Evolutionary conservation across 306 rosid genomes (phyloP).

Genomic region (Betula pendula): DNA sequence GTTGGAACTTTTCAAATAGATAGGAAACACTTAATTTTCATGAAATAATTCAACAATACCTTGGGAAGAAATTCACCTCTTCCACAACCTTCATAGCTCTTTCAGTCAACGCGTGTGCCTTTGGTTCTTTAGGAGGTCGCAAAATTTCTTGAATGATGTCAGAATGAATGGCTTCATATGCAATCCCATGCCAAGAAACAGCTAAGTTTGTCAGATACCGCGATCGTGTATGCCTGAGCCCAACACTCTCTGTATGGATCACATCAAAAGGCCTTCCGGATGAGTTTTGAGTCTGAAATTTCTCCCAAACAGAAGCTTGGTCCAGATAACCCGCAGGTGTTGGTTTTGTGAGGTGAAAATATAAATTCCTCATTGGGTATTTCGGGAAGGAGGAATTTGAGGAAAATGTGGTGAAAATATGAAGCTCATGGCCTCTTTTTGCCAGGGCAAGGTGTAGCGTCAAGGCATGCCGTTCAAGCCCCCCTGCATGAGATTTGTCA

Average conservation of each 20-base stretch:
- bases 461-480: conserved; percentile 75
- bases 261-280: conserved; percentile 53
- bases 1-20: too few species aligned
- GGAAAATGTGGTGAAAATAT: conserved; percentile 60
- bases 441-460: conserved; percentile 78
- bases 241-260: conserved; percentile 68
- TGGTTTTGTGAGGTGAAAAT: conserved; percentile 68
- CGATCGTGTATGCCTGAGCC: conserved; percentile 58
- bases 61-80: conserved; percentile 59
- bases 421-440: conserved; percentile 70
- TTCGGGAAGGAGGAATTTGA: conserved; percentile 33
- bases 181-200: conserved; percentile 72
- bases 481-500: conserved; percentile 58
- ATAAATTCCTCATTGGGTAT: conserved; percentile 31
- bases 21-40: too few species aligned
- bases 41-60: too few species aligned
- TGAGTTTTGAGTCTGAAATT: conserved; percentile 61
- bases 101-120: conserved; percentile 43
- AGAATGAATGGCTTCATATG: conserved; percentile 44
- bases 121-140: conserved; percentile 42
- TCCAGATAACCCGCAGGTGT: conserved; percentile 67
- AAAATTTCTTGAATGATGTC: conserved; percentile 45
- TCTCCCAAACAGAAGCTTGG: conserved; percentile 62
- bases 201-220: conserved; percentile 44
- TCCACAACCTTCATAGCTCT: conserved; percentile 54